phyloP scores from a whole-genome alignment of 2,329 filamentous ascomycete species.

The Xylariaceae sp. region DNA sequence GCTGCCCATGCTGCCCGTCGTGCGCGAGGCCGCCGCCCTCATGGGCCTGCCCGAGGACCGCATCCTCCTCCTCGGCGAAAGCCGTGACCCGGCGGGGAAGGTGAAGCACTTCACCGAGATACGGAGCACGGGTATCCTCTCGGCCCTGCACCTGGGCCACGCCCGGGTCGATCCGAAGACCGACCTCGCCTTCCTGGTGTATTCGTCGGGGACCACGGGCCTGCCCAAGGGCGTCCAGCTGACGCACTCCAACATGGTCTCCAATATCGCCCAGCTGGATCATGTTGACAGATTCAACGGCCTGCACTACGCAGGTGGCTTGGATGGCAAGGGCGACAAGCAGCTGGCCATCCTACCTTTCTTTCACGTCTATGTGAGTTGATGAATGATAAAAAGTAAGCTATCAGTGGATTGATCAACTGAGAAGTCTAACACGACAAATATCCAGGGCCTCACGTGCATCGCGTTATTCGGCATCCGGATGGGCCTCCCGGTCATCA shows the following conservation, averaged over 20 bases:
- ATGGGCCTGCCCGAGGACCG: constrained; percentile 66
- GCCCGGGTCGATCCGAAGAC: constrained; percentile 60
- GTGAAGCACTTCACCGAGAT: constrained; percentile 71
- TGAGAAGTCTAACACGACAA: too few relatives aligned
- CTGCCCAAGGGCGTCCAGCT: constrained; percentile 88
- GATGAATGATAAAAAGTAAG: too few relatives aligned
- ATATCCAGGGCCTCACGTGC: constrained; percentile 56
- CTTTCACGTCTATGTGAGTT: constrained; percentile 81
- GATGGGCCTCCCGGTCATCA: constrained; percentile 59
- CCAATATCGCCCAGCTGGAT: constrained; percentile 59
- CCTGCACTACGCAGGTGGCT: constrained; percentile 47
- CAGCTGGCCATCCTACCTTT: constrained; percentile 79
- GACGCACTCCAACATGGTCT: constrained; percentile 74
- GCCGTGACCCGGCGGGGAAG: constrained; percentile 49
- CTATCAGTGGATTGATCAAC: too few relatives aligned
- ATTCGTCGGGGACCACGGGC: constrained; percentile 85
- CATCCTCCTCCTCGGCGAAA: constrained; percentile 72
- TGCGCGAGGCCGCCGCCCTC: constrained; percentile 60
- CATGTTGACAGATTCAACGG: constrained; percentile 51
- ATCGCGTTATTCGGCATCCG: constrained; percentile 65
- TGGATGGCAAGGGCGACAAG: constrained; percentile 61
- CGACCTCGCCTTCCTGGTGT: constrained; percentile 80
- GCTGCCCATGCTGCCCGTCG: constrained; percentile 56
- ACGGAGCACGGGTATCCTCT: constrained; percentile 55
- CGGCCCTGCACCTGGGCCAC: constrained; percentile 46